These are phyloP conservation scores for Fabrea salina DNA, from an alignment of 169 alveolate species.

Conservation along the genomic window DNA sequence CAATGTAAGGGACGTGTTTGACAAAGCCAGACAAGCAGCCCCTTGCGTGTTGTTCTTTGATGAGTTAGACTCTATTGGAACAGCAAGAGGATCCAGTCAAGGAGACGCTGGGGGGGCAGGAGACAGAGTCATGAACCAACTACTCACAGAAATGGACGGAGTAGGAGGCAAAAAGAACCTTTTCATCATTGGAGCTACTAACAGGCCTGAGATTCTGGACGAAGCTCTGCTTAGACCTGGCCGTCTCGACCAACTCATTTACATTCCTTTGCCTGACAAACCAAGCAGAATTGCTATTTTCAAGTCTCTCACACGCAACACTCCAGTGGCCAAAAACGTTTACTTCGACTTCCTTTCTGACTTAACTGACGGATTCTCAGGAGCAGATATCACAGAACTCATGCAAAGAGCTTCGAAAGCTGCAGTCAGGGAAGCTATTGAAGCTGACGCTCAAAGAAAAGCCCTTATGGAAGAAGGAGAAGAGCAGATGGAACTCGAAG, in stretches of 20 bases:
- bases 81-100: conserved; percentile 89
- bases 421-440: conserved; percentile 97
- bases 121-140: conserved; percentile 98
- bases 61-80: conserved; percentile 99
- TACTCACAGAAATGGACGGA: conserved; percentile 99
- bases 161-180: conserved; percentile 97
- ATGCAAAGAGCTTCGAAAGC: conserved; percentile 99
- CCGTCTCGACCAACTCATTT: conserved; percentile 97
- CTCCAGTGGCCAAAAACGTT: conserved; percentile 97
- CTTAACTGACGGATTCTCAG: conserved; percentile 99
- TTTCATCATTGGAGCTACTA: conserved; percentile 99
- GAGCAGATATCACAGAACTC: conserved; percentile 99
- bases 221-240: conserved; percentile 99
- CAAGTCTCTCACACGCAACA: conserved; percentile 94
- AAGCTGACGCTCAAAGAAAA: conserved; percentile 67
- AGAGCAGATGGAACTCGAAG: conserved; percentile 54
- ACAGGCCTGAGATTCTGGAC: conserved; percentile 98
- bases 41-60: conserved; percentile 99
- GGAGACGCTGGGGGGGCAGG: conserved; percentile 99
- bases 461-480: conserved; percentile 83
- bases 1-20: conserved; percentile 99
- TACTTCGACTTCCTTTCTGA: conserved; percentile 97
- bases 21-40: conserved; percentile 99
- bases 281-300: conserved; percentile 95
- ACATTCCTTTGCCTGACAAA: conserved; percentile 99